These are phyloP conservation scores for Apostasia ramifera DNA, from an alignment of 106 monocot genomes.

Conservation along the genomic window DNA sequence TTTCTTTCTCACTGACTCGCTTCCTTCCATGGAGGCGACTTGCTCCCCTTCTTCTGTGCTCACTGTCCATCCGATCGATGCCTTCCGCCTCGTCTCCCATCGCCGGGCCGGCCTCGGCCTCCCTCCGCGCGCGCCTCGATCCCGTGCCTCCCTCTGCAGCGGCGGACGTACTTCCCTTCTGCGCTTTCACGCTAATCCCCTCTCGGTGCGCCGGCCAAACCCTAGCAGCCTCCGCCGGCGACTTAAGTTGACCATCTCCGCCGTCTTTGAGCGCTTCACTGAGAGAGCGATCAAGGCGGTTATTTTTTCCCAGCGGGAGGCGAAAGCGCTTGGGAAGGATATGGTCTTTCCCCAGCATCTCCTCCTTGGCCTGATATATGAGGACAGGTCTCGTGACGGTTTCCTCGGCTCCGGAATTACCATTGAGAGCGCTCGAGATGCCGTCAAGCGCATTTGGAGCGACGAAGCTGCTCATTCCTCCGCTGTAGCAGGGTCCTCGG, in stretches of 20 bases:
- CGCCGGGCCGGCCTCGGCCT: too few relatives aligned
- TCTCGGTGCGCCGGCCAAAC: not conserved
- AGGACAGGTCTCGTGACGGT: slow-evolving; percentile 63
- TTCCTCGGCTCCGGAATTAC: slow-evolving; percentile 85
- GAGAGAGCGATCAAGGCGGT: slow-evolving; percentile 86
- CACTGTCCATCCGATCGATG: slow-evolving; percentile 3
- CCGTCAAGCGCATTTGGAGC: slow-evolving; percentile 40
- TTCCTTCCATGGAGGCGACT: not conserved
- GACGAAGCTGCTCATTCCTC: not conserved
- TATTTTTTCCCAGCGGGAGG: slow-evolving; percentile 79
- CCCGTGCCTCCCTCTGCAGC: too few relatives aligned
- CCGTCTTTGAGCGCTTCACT: slow-evolving; percentile 91
- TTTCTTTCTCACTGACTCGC: not conserved
- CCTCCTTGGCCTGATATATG: slow-evolving; percentile 81
- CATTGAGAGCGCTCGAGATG: slow-evolving; percentile 54
- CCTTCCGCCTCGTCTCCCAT: not conserved
- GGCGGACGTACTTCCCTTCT: not conserved
- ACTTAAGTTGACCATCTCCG: slow-evolving; percentile 21
- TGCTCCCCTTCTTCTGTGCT: slow-evolving; percentile 7
- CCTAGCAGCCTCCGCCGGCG: slow-evolving; percentile 3
- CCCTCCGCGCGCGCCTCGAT: too few relatives aligned
- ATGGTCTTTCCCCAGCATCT: slow-evolving; percentile 90
- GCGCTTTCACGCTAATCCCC: not conserved
- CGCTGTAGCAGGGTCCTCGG: not conserved
- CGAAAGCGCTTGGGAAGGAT: slow-evolving; percentile 45